phyloP scores from a whole-genome alignment of 768 basidiomycete species.

The Saitozyma sp. region DNA sequence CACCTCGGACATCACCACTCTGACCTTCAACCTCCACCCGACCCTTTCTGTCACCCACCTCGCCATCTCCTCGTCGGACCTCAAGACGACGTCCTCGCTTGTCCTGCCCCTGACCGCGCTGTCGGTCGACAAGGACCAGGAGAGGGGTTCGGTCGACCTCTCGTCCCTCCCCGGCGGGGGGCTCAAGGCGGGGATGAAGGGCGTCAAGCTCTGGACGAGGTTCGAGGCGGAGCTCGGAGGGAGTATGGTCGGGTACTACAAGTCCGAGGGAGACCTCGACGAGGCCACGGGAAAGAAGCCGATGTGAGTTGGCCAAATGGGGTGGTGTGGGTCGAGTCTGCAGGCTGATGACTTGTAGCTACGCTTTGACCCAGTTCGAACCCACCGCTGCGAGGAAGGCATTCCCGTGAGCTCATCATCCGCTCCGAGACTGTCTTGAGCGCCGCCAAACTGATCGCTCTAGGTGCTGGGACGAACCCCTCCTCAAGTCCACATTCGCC shows the following conservation, averaged over 20 bases:
- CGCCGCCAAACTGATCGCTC: neutral
- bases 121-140: conserved; percentile 62
- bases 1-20: conserved; percentile 18
- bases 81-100: conserved; percentile 34
- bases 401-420: conserved; percentile 42
- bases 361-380: conserved; percentile 88
- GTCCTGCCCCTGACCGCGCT: conserved; percentile 48
- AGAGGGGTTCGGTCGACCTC: conserved; percentile 68
- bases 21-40: conserved; percentile 75
- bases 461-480: conserved; percentile 86
- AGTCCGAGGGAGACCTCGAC: conserved; percentile 40
- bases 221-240: conserved; percentile 69
- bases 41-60: conserved; percentile 68
- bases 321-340: neutral
- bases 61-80: conserved; percentile 33
- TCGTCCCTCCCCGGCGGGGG: conserved; percentile 63
- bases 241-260: conserved; percentile 66
- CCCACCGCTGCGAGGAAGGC: conserved; percentile 76
- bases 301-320: conserved; percentile 57
- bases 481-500: conserved; percentile 73
- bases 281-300: conserved; percentile 64
- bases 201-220: conserved; percentile 65
- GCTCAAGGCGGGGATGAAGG: conserved; percentile 56
- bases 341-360: conserved; percentile 32
- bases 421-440: neutral